A percentile compares a stretch with the other conserved stretches of the same genome.
Evolutionary conservation across 2,329 filamentous ascomycete species (phyloP).

Genomic region (Seiridium unicorne): DNA sequence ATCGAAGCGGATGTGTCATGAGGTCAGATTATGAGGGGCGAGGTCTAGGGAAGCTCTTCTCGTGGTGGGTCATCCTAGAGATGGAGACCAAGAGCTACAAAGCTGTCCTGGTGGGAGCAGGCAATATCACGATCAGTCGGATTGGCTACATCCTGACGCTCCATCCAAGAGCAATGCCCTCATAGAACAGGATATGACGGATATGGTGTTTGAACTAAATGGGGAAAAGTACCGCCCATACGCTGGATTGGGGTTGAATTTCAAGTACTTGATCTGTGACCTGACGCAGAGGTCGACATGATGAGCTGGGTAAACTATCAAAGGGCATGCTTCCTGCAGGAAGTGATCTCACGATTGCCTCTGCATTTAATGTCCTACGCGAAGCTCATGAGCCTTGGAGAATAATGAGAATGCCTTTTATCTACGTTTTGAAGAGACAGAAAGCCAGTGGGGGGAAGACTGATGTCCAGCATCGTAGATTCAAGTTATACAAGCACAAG

Average conservation of each 20-base stretch:
- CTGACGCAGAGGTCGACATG: background rate
- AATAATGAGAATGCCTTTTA: no score
- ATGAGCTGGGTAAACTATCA: background rate
- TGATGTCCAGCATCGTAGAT: no score
- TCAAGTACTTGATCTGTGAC: background rate
- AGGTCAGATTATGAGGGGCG: constrained; percentile 15
- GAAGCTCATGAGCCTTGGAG: no score
- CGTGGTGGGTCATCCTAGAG: constrained; percentile 1
- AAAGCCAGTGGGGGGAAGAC: no score
- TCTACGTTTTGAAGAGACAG: no score
- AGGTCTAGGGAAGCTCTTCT: constrained; percentile 11
- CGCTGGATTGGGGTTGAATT: background rate
- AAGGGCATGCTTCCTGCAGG: background rate
- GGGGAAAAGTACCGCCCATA: background rate
- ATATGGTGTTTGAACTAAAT: background rate
- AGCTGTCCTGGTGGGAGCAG: background rate
- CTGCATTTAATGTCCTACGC: background rate
- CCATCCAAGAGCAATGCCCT: background rate
- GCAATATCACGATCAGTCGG: background rate
- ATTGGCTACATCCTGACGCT: background rate
- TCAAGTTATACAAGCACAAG: background rate
- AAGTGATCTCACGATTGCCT: background rate
- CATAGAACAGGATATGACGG: background rate
- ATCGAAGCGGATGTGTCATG: constrained; percentile 18
- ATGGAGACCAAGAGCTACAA: background rate